Evolutionary conservation across 225 moss, liverwort and hornwort species (phyloP), one percentile per base, ranked within the genome.

Genomic region (Pseudoscleropodium purum): DNA sequence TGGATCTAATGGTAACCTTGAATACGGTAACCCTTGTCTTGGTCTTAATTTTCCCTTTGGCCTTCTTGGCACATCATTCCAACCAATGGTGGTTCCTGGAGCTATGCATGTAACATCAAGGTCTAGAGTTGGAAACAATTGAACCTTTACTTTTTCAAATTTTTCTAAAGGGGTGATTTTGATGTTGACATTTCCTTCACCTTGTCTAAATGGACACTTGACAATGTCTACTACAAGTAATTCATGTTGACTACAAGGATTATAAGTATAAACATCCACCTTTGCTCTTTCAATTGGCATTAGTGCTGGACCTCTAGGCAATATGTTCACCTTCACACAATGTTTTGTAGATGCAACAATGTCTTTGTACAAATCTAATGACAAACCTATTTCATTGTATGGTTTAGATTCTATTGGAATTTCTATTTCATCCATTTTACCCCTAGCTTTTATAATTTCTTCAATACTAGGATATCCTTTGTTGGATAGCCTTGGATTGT

Each of bases 41-140:
- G 64, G 77, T 69, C 41, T 87, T 81, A 89, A 36, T 11, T 85
- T 89, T 33, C 59, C 82, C 5, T 47, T 20, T 13, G 91, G 91
- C 27, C 92, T 91, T 77, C 77, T 91, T 27, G 89, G 91, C 19
- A 92, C 89, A 87, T 82, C 87, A 77, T 92, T 57, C 91, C 91
- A 89, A 85, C 47, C 85, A 85, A 92, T 65, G 2, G 73, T 80
- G 2, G 64, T 63, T 82, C 63, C 47, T 24, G 26, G 2, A 78
- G 82, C 8, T 67, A 0, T 72, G 20, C 85, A 92, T 45, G 47
- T 70, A 23, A 92, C 72, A 39, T 85, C 5, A 54, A 92, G 77
- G 9, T 92, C 0, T 45, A 73, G 85, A 34, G 60, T 91, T 1
- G 91, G 89, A 85, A 91, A 87, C 23, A 92, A 84, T 31, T 87